Evolutionary conservation across 2,329 filamentous ascomycete genomes (phyloP).

Genomic region (Mycocentrospora acerina): DNA sequence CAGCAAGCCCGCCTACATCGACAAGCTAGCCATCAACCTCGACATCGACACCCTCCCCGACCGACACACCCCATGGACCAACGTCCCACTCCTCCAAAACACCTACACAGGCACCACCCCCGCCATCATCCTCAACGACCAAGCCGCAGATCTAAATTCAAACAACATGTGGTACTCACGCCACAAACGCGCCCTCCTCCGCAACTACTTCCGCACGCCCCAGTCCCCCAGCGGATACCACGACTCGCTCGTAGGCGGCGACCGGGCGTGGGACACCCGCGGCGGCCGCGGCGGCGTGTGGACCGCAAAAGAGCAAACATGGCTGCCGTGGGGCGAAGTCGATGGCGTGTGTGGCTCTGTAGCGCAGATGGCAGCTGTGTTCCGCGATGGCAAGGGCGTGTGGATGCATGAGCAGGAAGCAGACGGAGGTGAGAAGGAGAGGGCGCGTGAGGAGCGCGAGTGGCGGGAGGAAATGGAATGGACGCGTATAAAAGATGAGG

Average conservation of each 20-base stretch:
- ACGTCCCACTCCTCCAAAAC: conserved; percentile 51
- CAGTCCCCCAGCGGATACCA: conserved; percentile 48
- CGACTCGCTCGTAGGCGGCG: conserved; percentile 48
- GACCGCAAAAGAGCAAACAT: conserved; percentile 50
- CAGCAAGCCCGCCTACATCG: conserved; percentile 31
- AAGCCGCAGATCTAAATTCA: conserved; percentile 40
- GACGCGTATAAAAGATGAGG: conserved; percentile 8
- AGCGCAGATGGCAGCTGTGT: conserved; percentile 47
- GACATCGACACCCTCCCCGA: conserved; percentile 47
- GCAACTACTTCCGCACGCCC: conserved; percentile 50
- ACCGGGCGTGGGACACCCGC: conserved; percentile 52
- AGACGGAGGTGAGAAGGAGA: conserved; percentile 12
- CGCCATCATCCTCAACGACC: conserved; percentile 42
- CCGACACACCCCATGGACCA: conserved; percentile 46
- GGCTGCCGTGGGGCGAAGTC: conserved; percentile 53
- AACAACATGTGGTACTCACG: conserved; percentile 52
- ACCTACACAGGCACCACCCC: conserved; percentile 51
- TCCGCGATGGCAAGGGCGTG: conserved; percentile 50
- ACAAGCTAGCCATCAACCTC: conserved; percentile 24
- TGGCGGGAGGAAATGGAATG: no score
- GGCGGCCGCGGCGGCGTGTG: conserved; percentile 58
- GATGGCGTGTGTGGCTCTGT: conserved; percentile 37
- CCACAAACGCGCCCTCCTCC: conserved; percentile 52
- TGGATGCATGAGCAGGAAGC: conserved; percentile 37
- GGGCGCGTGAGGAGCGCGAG: conserved; percentile 16